These are phyloP conservation scores for Trypanosoma theileri DNA, from an alignment of 208 protist species.

Conservation along the genomic window DNA sequence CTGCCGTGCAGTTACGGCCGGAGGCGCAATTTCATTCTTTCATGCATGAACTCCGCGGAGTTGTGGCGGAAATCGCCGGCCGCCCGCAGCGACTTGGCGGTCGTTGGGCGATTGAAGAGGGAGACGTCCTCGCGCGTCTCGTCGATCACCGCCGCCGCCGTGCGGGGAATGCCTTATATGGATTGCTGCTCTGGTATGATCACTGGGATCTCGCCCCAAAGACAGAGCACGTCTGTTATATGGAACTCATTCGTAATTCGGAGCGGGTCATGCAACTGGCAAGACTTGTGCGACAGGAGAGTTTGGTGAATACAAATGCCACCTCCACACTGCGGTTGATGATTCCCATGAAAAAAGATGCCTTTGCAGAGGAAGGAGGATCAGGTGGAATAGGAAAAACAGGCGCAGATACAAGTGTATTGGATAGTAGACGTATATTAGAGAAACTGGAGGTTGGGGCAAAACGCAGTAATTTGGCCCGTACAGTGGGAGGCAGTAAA, in stretches of 20 bases:
- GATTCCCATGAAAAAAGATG: conserved; percentile 40
- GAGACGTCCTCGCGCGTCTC: conserved; percentile 58
- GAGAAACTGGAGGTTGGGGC: conserved; percentile 32
- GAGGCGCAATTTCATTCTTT: conserved; percentile 69
- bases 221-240: conserved; percentile 71
- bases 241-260: conserved; percentile 81
- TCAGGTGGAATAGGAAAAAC: not conserved
- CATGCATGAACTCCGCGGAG: conserved; percentile 67
- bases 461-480: conserved; percentile 49
- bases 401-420: conserved; percentile 35
- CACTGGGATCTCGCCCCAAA: conserved; percentile 77
- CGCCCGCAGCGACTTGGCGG: conserved; percentile 53
- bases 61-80: conserved; percentile 58
- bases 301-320: conserved; percentile 64
- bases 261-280: conserved; percentile 75
- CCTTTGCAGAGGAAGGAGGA: conserved; percentile 1
- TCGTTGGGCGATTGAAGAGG: conserved; percentile 59
- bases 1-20: conserved; percentile 61
- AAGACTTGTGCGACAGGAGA: conserved; percentile 61
- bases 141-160: conserved; percentile 65
- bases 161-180: conserved; percentile 52
- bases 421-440: conserved; percentile 52
- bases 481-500: conserved; percentile 30
- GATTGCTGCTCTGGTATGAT: conserved; percentile 84
- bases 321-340: conserved; percentile 55